Conservation (phyloP, 164 flowering plant genomes). For the Santalum album region DNA sequence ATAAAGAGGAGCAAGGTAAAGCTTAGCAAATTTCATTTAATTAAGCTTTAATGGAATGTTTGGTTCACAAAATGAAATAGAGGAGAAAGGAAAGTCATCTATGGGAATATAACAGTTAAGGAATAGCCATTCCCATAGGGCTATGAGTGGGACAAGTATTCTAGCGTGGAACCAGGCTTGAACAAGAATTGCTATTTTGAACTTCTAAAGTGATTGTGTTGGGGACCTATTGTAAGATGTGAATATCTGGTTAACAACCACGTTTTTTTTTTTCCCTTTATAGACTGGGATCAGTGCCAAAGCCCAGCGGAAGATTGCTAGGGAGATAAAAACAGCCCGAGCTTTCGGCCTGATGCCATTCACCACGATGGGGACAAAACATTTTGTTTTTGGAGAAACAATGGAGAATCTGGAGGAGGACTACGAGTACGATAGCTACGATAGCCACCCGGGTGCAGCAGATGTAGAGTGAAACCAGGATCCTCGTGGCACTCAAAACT, state of each 20-base stretch:
- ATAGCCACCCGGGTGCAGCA: background rate
- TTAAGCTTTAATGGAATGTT: background rate
- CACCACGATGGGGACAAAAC: conserved; percentile 5
- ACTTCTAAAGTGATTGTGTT: too few species aligned
- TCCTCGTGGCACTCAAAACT: background rate
- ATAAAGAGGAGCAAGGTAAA: conserved; percentile 73
- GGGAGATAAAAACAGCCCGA: conserved; percentile 5
- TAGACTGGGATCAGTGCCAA: conserved; percentile 3
- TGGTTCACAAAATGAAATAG: too few species aligned
- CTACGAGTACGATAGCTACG: background rate
- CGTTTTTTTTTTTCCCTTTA: background rate
- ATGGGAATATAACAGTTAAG: too few species aligned
- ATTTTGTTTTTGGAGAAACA: background rate
- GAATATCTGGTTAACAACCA: background rate
- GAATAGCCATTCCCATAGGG: too few species aligned
- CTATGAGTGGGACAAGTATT: too few species aligned
- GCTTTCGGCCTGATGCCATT: conserved; percentile 5
- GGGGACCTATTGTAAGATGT: background rate
- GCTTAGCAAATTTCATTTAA: background rate
- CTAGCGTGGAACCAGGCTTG: too few species aligned
- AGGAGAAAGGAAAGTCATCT: too few species aligned
- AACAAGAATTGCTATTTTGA: too few species aligned
- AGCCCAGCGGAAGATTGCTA: conserved; percentile 5
- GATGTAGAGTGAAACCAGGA: background rate
- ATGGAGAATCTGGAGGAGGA: background rate